Evolutionary conservation across 2,329 filamentous ascomycete genomes (phyloP).

Genomic region (Scedosporium dehoogii): DNA sequence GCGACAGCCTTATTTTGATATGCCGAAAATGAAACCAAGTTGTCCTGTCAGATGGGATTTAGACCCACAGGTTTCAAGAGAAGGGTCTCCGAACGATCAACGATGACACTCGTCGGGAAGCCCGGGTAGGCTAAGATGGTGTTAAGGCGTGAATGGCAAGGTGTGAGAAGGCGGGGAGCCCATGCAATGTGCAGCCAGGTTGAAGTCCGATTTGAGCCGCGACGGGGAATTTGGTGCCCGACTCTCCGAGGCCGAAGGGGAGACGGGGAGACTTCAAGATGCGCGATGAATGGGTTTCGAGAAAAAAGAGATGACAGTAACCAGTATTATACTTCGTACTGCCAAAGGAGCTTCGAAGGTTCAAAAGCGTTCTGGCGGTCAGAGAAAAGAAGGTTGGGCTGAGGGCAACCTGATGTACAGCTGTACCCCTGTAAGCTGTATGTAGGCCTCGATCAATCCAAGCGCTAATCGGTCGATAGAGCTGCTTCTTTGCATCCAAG

Average conservation of each 20-base stretch:
- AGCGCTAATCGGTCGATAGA: neutral
- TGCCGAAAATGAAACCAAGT: neutral
- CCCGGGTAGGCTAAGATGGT: neutral
- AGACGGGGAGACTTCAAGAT: neutral
- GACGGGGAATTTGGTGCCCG: neutral
- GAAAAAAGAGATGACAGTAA: neutral
- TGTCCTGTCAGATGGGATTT: neutral
- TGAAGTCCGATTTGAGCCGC: neutral
- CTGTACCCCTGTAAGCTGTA: neutral
- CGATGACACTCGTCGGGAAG: neutral
- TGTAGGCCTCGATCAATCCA: neutral
- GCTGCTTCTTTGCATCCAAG: neutral
- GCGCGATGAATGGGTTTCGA: neutral
- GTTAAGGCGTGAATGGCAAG: neutral
- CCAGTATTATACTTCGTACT: neutral
- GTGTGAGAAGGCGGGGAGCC: neutral
- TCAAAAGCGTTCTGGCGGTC: neutral
- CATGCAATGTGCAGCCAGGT: neutral
- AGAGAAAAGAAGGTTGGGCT: neutral
- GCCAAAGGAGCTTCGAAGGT: neutral
- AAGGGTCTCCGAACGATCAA: neutral
- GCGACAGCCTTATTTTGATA: neutral
- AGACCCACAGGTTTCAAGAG: neutral
- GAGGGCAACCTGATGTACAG: neutral
- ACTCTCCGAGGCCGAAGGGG: neutral